Evolutionary conservation across 768 basidiomycete genomes (phyloP).

Genomic region (Tephrocybe sp.): DNA sequence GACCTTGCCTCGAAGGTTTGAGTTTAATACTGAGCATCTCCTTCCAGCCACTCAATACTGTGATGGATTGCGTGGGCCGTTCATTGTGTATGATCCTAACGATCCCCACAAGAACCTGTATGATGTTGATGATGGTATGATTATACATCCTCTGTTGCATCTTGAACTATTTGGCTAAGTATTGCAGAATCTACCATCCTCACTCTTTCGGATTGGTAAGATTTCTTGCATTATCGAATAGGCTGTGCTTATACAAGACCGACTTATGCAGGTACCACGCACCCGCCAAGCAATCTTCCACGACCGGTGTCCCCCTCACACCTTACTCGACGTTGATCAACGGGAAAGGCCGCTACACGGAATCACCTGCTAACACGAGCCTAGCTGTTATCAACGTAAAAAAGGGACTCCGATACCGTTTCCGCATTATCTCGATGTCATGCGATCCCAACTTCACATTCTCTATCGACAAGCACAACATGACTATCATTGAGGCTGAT

Average conservation of each 20-base stretch:
- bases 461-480: conserved; percentile 42
- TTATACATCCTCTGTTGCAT: no score
- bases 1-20: no score
- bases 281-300: not conserved
- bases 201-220: conserved; percentile 38
- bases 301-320: not conserved
- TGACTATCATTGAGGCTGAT: conserved; percentile 58
- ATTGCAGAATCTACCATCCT: conserved; percentile 39
- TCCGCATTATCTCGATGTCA: conserved; percentile 34
- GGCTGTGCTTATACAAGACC: not conserved
- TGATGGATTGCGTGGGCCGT: conserved; percentile 38
- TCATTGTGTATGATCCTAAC: conserved; percentile 37
- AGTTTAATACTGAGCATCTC: not conserved
- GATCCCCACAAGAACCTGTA: conserved; percentile 33
- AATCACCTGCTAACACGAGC: conserved; percentile 18
- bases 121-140: conserved; percentile 19
- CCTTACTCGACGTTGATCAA: conserved; percentile 29
- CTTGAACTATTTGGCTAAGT: no score
- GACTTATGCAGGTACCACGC: conserved; percentile 6
- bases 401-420: conserved; percentile 32
- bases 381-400: conserved; percentile 22
- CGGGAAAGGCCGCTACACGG: conserved; percentile 35
- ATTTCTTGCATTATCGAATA: not conserved
- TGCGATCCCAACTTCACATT: conserved; percentile 40
- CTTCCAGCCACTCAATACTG: conserved; percentile 44